Conservation (phyloP, 2,329 filamentous ascomycete genomes). For the Penicillium sp. region DNA sequence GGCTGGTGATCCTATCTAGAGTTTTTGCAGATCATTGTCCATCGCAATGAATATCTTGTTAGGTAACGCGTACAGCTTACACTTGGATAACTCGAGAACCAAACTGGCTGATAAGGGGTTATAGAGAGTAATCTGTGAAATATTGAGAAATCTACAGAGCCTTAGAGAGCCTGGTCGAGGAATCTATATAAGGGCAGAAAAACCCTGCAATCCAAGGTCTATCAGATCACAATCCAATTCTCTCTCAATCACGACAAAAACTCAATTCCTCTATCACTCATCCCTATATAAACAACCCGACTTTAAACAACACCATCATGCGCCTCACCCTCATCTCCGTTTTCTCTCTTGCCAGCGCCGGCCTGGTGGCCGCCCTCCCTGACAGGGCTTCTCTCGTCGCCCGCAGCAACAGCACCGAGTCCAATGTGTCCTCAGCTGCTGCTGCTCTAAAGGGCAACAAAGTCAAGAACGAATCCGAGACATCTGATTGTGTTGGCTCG, state of each 20-base stretch:
- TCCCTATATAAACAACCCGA: neutral
- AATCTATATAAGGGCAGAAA: constrained; percentile 9
- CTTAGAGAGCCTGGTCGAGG: neutral
- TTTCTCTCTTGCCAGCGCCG: constrained; percentile 26
- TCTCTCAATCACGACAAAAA: neutral
- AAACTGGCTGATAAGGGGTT: constrained; percentile 5
- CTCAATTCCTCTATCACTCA: neutral
- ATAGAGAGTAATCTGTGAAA: neutral
- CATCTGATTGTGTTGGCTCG: constrained; percentile 18
- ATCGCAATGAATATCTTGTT: neutral
- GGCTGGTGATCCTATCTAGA: constrained; percentile 14
- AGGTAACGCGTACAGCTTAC: constrained; percentile 6
- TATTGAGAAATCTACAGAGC: neutral
- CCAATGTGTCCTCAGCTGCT: constrained; percentile 13
- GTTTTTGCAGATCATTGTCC: constrained; percentile 8
- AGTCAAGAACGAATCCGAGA: constrained; percentile 8
- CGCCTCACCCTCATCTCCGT: constrained; percentile 28
- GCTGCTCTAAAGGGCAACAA: constrained; percentile 8
- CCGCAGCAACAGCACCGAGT: constrained; percentile 8
- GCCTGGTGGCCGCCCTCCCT: constrained; percentile 29
- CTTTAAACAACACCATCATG: constrained; percentile 21
- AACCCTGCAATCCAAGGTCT: neutral
- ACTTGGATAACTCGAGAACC: neutral
- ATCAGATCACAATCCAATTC: neutral
- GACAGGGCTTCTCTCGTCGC: constrained; percentile 9